Percentiles rank a stretch among this genome's conserved stretches.
These are phyloP conservation scores for Simplicillium sp. DNA, from an alignment of 2,329 filamentous ascomycete species.

Conservation along the genomic window DNA sequence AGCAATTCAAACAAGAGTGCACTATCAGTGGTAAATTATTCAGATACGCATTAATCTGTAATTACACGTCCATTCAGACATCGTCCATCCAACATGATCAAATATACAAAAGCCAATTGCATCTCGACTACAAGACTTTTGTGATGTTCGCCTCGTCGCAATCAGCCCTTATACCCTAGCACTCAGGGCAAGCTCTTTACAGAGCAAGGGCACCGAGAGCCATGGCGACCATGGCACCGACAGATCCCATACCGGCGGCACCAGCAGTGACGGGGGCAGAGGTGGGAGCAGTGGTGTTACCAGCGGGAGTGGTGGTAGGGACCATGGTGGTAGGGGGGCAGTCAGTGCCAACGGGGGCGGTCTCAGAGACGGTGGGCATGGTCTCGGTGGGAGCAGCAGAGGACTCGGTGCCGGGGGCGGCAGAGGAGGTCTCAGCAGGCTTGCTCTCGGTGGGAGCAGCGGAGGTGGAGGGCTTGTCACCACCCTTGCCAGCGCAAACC, in stretches of 20 bases:
- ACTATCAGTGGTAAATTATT: too few species aligned
- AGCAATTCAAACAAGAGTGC: too few species aligned
- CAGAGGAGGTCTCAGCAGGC: conserved; percentile 3
- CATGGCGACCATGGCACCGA: conserved; percentile 19
- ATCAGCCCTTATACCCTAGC: too few species aligned
- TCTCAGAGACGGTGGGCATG: conserved; percentile 2
- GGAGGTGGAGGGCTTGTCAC: conserved; percentile 3
- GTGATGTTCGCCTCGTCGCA: too few species aligned
- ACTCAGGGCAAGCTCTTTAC: conserved; percentile 15
- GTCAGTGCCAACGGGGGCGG: conserved; percentile 4
- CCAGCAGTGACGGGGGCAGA: conserved; percentile 11
- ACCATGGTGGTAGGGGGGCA: conserved; percentile 6
- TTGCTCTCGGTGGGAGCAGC: conserved; percentile 4
- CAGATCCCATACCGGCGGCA: conserved; percentile 18
- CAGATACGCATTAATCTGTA: too few species aligned
- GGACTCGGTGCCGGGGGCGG: conserved; percentile 2
- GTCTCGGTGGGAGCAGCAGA: conserved; percentile 1
- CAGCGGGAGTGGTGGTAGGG: not conserved
- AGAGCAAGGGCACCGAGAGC: conserved; percentile 23
- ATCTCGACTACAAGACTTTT: too few species aligned
- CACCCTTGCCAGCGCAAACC: conserved; percentile 22
- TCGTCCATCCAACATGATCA: too few species aligned
- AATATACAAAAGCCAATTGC: too few species aligned
- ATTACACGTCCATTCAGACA: too few species aligned
- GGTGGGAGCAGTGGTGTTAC: conserved; percentile 4